Conservation (phyloP, 352 stramenopile species). For the Phytophthora multivora region DNA sequence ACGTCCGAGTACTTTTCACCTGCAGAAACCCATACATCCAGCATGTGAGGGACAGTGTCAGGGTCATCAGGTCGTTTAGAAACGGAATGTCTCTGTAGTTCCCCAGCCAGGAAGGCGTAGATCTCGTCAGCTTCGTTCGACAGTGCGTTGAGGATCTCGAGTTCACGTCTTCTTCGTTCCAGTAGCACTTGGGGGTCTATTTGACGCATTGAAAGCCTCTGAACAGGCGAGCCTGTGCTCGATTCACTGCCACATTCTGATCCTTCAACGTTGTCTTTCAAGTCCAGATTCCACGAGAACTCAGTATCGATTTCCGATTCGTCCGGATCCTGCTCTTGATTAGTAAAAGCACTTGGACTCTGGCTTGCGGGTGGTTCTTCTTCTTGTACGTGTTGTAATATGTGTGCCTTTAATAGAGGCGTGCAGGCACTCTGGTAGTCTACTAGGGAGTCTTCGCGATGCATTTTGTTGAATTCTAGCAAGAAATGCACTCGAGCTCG, state of each 20-base stretch:
- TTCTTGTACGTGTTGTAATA: neutral
- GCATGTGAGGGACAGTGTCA: constrained; percentile 56
- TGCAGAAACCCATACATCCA: constrained; percentile 69
- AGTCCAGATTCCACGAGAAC: constrained; percentile 28
- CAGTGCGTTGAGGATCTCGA: constrained; percentile 25
- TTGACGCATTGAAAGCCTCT: constrained; percentile 3
- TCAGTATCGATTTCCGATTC: constrained; percentile 18
- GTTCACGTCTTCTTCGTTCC: constrained; percentile 11
- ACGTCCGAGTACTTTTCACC: constrained; percentile 73
- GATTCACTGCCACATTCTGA: constrained; percentile 22
- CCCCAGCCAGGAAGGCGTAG: constrained; percentile 54
- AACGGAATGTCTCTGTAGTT: constrained; percentile 44
- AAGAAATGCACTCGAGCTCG: constrained; percentile 48
- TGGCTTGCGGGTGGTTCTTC: neutral
- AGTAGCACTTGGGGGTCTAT: constrained; percentile 11
- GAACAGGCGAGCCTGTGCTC: constrained; percentile 11
- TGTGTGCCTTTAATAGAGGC: constrained; percentile 9
- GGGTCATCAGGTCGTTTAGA: constrained; percentile 36
- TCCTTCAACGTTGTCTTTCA: constrained; percentile 8
- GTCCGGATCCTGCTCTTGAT: constrained; percentile 22
- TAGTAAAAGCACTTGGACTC: neutral
- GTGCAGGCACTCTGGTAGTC: constrained; percentile 60
- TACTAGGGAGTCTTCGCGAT: constrained; percentile 52
- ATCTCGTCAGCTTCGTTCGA: constrained; percentile 70
- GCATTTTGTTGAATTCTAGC: constrained; percentile 61